These are phyloP conservation scores for Sporothrix phasma DNA, from an alignment of 2,329 filamentous ascomycete genomes.

Conservation along the genomic window DNA sequence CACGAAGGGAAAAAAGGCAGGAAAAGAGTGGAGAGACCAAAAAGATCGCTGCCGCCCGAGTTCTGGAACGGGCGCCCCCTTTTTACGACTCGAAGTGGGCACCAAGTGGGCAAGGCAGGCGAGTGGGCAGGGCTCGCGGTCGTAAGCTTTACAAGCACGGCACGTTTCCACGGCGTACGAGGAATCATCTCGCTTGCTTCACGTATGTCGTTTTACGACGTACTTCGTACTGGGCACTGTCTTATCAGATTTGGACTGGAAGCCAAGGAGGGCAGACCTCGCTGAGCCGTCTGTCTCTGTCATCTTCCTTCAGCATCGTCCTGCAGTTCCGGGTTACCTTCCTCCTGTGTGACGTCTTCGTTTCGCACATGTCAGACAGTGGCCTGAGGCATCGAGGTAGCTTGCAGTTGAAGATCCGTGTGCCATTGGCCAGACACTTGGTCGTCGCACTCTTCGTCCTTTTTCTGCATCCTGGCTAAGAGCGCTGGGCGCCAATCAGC, in stretches of 20 bases:
- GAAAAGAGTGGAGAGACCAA: slow-evolving; percentile 3
- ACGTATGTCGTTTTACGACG: not conserved
- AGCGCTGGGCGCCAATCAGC: slow-evolving; percentile 10
- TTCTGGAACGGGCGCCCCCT: slow-evolving; percentile 1
- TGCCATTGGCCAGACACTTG: not conserved
- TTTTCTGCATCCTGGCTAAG: slow-evolving; percentile 7
- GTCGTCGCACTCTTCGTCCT: not conserved
- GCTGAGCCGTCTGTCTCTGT: too few relatives aligned
- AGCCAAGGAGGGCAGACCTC: too few relatives aligned
- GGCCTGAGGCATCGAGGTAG: slow-evolving; percentile 2
- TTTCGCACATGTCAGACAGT: not conserved
- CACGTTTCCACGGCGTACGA: too few relatives aligned
- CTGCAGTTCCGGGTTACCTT: not conserved
- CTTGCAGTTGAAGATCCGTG: not conserved
- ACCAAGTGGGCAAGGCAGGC: not conserved
- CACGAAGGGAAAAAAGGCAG: not conserved
- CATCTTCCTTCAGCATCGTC: not conserved
- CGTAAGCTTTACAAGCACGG: not conserved
- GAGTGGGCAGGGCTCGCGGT: slow-evolving; percentile 11
- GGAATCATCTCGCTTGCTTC: not conserved
- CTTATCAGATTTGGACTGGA: too few relatives aligned
- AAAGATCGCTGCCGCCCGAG: not conserved
- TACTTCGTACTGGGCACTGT: too few relatives aligned
- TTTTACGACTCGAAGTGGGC: not conserved
- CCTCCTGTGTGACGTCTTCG: slow-evolving; percentile 1